Conservation (phyloP, 2,329 filamentous ascomycete species). For the Aspergillus calidoustus region DNA sequence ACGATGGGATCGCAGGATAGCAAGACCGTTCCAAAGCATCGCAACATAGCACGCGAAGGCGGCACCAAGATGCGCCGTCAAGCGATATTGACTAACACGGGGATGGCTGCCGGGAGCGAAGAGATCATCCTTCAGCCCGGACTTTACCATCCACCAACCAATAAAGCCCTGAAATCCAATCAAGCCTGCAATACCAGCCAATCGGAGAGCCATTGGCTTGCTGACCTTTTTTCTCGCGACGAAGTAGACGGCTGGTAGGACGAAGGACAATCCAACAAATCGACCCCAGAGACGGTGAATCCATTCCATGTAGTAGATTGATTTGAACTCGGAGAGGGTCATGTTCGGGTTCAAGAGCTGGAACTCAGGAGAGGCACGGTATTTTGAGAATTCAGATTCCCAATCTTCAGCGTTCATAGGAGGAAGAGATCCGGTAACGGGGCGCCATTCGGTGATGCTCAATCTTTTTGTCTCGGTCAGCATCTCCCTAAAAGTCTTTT, state of each 20-base stretch:
- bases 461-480: conserved; percentile 60
- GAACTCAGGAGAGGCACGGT: conserved; percentile 91
- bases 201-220: conserved; percentile 73
- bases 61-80: conserved; percentile 85
- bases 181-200: conserved; percentile 81
- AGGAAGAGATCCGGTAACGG: conserved; percentile 88
- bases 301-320: conserved; percentile 99
- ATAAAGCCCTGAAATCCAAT: conserved; percentile 96
- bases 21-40: conserved; percentile 89
- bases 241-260: conserved; percentile 87
- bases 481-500: not conserved
- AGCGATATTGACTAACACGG: conserved; percentile 89
- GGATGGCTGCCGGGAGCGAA: conserved; percentile 90
- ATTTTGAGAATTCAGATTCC: conserved; percentile 92
- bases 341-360: conserved; percentile 90
- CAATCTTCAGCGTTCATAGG: conserved; percentile 80
- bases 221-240: conserved; percentile 79
- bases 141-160: conserved; percentile 99
- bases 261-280: conserved; percentile 85
- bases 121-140: conserved; percentile 90
- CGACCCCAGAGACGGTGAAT: conserved; percentile 92
- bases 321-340: conserved; percentile 91
- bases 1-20: conserved; percentile 77
- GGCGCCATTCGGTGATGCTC: conserved; percentile 98
- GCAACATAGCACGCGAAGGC: conserved; percentile 92